Percentiles rank a stretch among this genome's conserved stretches.
phyloP scores from a whole-genome alignment of 202 grass and related monocot genomes.

The Schoenoplectus tabernaemontani region DNA sequence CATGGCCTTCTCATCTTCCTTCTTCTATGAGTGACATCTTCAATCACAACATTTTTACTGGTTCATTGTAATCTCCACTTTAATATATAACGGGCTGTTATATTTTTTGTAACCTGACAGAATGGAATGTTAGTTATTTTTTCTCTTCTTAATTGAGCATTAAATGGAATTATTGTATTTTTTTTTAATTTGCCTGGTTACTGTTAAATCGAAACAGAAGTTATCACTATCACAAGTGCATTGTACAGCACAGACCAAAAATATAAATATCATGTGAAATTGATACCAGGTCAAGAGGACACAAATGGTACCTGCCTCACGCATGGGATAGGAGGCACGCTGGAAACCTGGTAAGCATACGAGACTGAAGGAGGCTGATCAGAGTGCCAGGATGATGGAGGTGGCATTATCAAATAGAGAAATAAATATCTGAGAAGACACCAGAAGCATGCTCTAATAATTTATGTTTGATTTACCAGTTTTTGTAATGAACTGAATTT shows the following conservation, averaged over 20 bases:
- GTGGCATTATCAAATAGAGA: neutral
- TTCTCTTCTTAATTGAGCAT: neutral
- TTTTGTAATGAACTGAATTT: too few species aligned
- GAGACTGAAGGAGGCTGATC: neutral
- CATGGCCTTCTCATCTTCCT: conserved; percentile 29
- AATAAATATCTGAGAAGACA: neutral
- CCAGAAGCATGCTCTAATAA: neutral
- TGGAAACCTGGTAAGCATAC: too few species aligned
- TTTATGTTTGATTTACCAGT: neutral
- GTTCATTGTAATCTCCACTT: neutral
- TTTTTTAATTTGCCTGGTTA: neutral
- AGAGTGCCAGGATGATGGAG: neutral
- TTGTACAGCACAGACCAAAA: neutral
- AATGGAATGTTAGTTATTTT: neutral
- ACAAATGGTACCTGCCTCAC: neutral
- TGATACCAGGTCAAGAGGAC: neutral
- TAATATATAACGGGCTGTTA: neutral
- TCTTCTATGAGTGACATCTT: neutral
- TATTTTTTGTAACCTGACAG: neutral
- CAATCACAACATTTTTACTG: neutral
- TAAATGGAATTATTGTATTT: neutral
- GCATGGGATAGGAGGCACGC: neutral
- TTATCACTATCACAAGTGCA: neutral
- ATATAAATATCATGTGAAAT: neutral
- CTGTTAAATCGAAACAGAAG: neutral